Base-by-base conservation (phyloP, 768 basidiomycete genomes). In the Leccinum uliginosum region DNA sequence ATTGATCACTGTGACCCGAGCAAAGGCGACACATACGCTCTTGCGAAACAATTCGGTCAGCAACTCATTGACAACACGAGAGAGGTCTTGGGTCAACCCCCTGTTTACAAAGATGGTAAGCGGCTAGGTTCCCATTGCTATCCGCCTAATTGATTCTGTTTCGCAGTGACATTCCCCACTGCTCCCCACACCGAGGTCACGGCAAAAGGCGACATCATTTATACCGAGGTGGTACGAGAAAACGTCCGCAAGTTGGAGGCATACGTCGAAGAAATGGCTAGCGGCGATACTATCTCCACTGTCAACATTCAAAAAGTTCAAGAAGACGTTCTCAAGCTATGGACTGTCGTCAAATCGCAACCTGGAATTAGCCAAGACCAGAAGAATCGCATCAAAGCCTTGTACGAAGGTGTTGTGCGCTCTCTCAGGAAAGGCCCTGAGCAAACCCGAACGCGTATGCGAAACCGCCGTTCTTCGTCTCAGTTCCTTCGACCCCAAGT, bases 221-320 rank as follows among this genome's bases (percentile, higher is more conserved):
- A 95, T 75, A 83, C 88, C 5, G 97, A 99, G 73, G 91, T 98
- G 57, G 91, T 93, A 58, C 91, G 97, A 50, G 91, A 96, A 70
- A 91, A 92, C 56, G 96, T 98, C 46, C 89, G 97, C 65, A 98
- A 98, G 76, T 80, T 99, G 45, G 97, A 99, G 74, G 92, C 93
- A 2, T 99, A 99, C 65, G 97, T 93, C 53, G 86, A 94, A 66
- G 94, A 99, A 75, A 99, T 99, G 97, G 94, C 97, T 1, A 92
- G 90, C 58, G 92, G 93, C 3, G 93, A 95, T 67, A 85, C 89
- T 6, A 89, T 92, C 51, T 83, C 90, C 3, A 78, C 84, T 32
- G 83, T 95, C 69, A 98, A 98, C 74, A 90, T 97, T 58, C 91
- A 97, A 76, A 98, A 98, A 75, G 93, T 98, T 46, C 95, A 98